Evolutionary conservation across 768 basidiomycete genomes (phyloP).

Genomic region (Hygrocybe coccinea): DNA sequence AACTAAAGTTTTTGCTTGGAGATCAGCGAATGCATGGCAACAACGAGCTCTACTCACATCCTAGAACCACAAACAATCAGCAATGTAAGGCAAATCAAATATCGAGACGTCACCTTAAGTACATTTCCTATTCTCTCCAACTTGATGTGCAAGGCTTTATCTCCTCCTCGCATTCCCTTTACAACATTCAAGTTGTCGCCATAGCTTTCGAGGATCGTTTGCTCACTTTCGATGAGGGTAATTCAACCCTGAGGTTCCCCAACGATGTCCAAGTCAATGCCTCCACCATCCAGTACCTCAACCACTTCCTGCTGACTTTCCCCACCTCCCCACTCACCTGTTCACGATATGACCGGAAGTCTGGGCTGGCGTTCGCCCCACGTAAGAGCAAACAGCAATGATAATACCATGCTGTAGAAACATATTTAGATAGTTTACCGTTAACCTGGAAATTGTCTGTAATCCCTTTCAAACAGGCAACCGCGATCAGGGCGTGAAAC

Average conservation of each 20-base stretch:
- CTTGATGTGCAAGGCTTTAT: not conserved
- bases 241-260: not conserved
- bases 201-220: not conserved
- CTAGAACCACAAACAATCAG: too few species aligned
- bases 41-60: too few species aligned
- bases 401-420: not conserved
- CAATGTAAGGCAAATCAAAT: too few species aligned
- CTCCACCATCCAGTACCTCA: not conserved
- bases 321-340: not conserved
- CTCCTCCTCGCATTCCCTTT: not conserved
- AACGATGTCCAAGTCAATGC: not conserved
- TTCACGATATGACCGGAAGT: not conserved
- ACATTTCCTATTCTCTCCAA: not conserved
- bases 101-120: not conserved
- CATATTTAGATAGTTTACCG: not conserved
- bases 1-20: too few species aligned
- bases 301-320: not conserved
- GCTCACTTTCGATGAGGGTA: not conserved
- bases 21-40: too few species aligned
- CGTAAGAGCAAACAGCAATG: not conserved
- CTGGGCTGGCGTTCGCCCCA: not conserved
- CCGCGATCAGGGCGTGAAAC: not conserved
- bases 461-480: not conserved
- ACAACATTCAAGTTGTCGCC: not conserved
- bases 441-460: not conserved